Evolutionary conservation across 208 protist species (phyloP).

Genomic region (Willaertia magna): DNA sequence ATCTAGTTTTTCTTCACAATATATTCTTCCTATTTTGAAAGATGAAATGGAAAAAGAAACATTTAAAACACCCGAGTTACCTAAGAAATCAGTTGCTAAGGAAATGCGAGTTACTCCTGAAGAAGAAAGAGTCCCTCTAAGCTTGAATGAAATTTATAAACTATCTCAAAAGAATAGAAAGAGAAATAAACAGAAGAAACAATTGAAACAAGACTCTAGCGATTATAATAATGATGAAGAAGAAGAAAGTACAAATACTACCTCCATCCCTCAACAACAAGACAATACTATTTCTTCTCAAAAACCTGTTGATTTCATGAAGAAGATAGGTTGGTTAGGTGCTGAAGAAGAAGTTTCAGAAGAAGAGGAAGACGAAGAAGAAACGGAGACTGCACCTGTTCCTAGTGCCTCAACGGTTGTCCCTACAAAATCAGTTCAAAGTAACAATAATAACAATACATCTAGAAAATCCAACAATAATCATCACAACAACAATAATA

Average conservation of each 20-base stretch:
- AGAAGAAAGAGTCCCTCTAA: not conserved
- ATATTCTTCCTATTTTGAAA: no score
- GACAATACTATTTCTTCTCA: not conserved
- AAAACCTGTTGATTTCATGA: slow-evolving; percentile 13
- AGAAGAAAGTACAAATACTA: not conserved
- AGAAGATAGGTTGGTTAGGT: slow-evolving; percentile 11
- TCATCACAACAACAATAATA: no score
- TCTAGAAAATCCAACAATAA: no score
- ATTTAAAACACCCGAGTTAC: no score
- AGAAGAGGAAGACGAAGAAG: not conserved
- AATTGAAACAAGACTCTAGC: not conserved
- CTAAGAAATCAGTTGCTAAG: no score
- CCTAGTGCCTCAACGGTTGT: no score
- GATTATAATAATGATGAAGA: not conserved
- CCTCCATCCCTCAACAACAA: not conserved
- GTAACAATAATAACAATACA: no score
- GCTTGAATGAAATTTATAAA: slow-evolving; percentile 12
- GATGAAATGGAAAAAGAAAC: no score
- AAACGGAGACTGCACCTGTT: not conserved
- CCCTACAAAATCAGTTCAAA: no score
- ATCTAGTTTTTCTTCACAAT: not conserved
- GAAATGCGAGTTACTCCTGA: not conserved
- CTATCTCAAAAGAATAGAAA: slow-evolving; percentile 12
- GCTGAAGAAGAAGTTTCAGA: not conserved
- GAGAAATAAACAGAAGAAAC: slow-evolving; percentile 4